These are phyloP conservation scores for Arthroderma sp. DNA, from an alignment of 2,329 filamentous ascomycete genomes.

Conservation along the genomic window DNA sequence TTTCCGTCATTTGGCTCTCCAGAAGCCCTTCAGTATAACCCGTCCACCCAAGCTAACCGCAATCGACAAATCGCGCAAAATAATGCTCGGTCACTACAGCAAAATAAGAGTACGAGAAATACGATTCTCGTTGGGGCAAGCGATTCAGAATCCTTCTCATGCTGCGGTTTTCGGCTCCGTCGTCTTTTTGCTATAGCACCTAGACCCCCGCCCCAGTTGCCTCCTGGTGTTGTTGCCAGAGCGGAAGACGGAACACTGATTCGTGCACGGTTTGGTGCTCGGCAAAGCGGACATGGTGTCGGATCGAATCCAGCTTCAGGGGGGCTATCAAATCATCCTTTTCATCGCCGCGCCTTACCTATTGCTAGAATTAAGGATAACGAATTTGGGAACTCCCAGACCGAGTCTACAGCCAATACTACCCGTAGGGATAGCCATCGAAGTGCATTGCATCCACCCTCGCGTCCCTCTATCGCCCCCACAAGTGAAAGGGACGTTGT, in stretches of 20 bases:
- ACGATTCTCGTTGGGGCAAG: too few relatives aligned
- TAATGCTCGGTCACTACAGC: conserved; percentile 2
- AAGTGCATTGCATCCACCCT: too few relatives aligned
- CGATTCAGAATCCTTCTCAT: not conserved
- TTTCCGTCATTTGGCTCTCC: conserved; percentile 31
- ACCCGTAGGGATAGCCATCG: too few relatives aligned
- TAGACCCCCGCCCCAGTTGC: conserved; percentile 7
- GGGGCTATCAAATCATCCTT: conserved; percentile 22
- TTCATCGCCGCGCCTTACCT: conserved; percentile 19
- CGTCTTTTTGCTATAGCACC: conserved; percentile 20
- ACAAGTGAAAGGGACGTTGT: too few relatives aligned
- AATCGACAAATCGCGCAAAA: conserved; percentile 1
- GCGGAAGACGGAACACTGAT: conserved; percentile 30
- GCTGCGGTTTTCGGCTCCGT: conserved; percentile 8
- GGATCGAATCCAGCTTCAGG: conserved; percentile 13
- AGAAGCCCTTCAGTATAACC: conserved; percentile 23
- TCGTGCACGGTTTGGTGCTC: conserved; percentile 26
- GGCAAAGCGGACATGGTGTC: conserved; percentile 30
- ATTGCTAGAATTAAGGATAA: conserved; percentile 9
- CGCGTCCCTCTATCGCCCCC: too few relatives aligned
- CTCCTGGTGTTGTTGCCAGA: conserved; percentile 18
- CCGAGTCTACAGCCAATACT: too few relatives aligned
- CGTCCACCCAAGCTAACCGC: conserved; percentile 1
- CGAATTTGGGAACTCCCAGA: too few relatives aligned
- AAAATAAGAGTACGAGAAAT: not conserved